A percentile compares a stretch with the other conserved stretches of the same genome.
phyloP scores from a whole-genome alignment of 345 rosid species.

The Capsella bursapastoris region DNA sequence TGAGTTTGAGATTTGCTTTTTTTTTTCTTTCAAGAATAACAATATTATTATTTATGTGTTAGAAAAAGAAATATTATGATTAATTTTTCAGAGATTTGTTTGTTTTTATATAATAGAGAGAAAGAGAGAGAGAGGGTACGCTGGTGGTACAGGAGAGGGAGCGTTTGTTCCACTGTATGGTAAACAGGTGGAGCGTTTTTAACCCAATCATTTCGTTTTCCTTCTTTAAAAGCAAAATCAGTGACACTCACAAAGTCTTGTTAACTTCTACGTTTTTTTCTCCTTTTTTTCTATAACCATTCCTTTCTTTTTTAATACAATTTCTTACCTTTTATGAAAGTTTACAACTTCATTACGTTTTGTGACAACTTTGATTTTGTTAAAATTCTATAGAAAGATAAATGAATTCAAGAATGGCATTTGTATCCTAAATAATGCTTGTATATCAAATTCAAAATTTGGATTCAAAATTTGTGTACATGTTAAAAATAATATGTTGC shows the following conservation, averaged over 20 bases:
- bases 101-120: neutral
- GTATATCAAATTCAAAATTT: too few relatives aligned
- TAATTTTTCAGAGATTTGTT: slow-evolving; percentile 29
- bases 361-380: too few relatives aligned
- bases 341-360: too few relatives aligned
- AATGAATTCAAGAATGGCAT: too few relatives aligned
- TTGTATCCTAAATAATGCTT: too few relatives aligned
- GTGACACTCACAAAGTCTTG: slow-evolving; percentile 26
- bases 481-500: too few relatives aligned
- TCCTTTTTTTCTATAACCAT: slow-evolving; percentile 21
- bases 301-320: neutral
- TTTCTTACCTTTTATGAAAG: neutral
- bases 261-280: slow-evolving; percentile 18
- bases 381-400: too few relatives aligned
- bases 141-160: slow-evolving; percentile 34
- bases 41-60: neutral
- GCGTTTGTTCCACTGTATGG: slow-evolving; percentile 56
- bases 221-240: neutral
- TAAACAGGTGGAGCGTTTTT: slow-evolving; percentile 43
- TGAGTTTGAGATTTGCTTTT: slow-evolving; percentile 33
- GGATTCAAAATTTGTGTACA: too few relatives aligned
- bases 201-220: slow-evolving; percentile 47
- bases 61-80: neutral
- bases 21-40: neutral
- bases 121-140: neutral